Evolutionary conservation across 2,329 filamentous ascomycete genomes (phyloP).

Genomic region (Verticillium longisporum): DNA sequence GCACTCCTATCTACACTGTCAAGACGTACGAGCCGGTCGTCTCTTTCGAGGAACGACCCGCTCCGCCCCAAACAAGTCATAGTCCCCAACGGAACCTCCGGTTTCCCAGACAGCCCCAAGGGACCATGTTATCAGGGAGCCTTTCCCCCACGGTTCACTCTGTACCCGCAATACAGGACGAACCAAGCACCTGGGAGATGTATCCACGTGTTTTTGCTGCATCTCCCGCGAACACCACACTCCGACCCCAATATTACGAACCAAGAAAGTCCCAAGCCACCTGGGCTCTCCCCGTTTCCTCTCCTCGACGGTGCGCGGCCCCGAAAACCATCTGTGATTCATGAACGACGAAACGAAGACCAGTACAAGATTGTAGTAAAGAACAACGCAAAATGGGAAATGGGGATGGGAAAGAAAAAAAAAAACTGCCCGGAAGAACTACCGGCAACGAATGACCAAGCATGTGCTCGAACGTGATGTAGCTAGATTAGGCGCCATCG

Average conservation of each 20-base stretch:
- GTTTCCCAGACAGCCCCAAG: neutral
- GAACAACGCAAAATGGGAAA: slow-evolving; percentile 21
- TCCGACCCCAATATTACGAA: slow-evolving; percentile 6
- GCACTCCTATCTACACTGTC: slow-evolving; percentile 9
- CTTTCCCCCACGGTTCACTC: neutral
- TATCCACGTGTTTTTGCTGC: neutral
- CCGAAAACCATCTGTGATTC: slow-evolving; percentile 10
- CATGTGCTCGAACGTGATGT: slow-evolving; percentile 3
- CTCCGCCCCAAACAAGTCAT: slow-evolving; percentile 2
- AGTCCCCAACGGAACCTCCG: slow-evolving; percentile 1
- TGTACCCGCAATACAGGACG: slow-evolving; percentile 1
- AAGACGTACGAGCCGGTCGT: slow-evolving; percentile 6
- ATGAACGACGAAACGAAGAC: slow-evolving; percentile 3
- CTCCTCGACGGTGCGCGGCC: slow-evolving; percentile 7
- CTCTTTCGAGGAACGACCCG: slow-evolving; percentile 9
- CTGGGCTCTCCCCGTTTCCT: slow-evolving; percentile 25
- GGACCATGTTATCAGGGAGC: no score
- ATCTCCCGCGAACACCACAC: neutral
- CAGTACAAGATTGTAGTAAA: slow-evolving; percentile 12
- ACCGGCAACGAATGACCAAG: slow-evolving; percentile 4
- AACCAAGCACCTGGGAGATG: slow-evolving; percentile 1
- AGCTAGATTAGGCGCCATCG: slow-evolving; percentile 10
- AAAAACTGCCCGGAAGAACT: neutral
- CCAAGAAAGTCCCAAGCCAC: slow-evolving; percentile 24
- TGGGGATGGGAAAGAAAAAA: neutral